Percentiles rank a stretch among this genome's conserved stretches.
Conservation (phyloP, 2,329 filamentous ascomycete species). For the Erysiphe pulchra region DNA sequence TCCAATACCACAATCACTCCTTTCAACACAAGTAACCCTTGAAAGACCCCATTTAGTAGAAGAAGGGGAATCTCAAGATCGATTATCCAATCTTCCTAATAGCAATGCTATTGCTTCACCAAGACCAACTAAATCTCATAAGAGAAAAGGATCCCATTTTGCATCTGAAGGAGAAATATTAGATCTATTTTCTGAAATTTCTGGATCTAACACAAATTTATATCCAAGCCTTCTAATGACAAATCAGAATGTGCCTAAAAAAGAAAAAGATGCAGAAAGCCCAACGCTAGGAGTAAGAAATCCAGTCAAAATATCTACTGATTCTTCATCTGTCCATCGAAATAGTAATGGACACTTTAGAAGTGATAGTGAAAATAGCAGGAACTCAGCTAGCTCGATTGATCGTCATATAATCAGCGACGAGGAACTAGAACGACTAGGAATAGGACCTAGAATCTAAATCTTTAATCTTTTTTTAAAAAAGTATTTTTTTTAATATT, state of each 20-base stretch:
- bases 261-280: not conserved
- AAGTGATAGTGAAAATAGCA: constrained; percentile 5
- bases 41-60: not conserved
- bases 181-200: not conserved
- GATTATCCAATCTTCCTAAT: not conserved
- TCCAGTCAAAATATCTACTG: not conserved
- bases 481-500: not conserved
- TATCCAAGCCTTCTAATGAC: not conserved
- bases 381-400: constrained; percentile 5
- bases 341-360: not conserved
- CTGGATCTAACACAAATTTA: not conserved
- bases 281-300: not conserved
- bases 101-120: not conserved
- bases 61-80: not conserved
- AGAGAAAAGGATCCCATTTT: not conserved
- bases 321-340: not conserved
- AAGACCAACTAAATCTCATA: not conserved
- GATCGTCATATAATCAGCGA: constrained; percentile 5
- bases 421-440: constrained; percentile 7
- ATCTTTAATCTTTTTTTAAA: not conserved
- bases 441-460: constrained; percentile 4
- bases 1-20: not conserved
- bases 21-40: not conserved
- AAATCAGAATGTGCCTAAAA: not conserved
- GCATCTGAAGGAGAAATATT: not conserved